Percentiles rank a stretch among this genome's conserved stretches.
Evolutionary conservation across 805 yeast species (phyloP).

Genomic region (Sugiyamaella boreocaroliniensis): DNA sequence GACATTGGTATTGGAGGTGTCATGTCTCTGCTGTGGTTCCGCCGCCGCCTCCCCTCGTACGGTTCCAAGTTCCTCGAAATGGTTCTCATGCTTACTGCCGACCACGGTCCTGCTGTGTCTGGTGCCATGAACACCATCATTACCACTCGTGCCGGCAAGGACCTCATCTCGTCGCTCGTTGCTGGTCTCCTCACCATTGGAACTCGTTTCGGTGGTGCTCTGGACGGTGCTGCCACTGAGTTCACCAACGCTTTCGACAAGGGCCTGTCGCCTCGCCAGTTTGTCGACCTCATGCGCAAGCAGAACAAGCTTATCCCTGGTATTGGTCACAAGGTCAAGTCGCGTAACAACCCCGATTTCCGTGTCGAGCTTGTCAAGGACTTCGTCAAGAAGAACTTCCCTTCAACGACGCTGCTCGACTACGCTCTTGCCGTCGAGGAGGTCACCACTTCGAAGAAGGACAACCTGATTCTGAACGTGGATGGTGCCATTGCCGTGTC

Average conservation of each 20-base stretch:
- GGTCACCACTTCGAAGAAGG: slow-evolving; percentile 45
- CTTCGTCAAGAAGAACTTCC: slow-evolving; percentile 40
- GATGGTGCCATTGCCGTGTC: slow-evolving; percentile 43
- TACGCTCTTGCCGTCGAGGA: slow-evolving; percentile 44
- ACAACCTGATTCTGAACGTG: slow-evolving; percentile 39
- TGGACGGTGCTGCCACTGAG: slow-evolving; percentile 42
- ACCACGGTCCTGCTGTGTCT: slow-evolving; percentile 43
- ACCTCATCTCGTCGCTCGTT: slow-evolving; percentile 40
- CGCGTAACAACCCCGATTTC: slow-evolving; percentile 43
- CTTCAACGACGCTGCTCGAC: slow-evolving; percentile 36
- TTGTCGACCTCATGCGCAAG: slow-evolving; percentile 41
- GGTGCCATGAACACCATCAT: slow-evolving; percentile 45
- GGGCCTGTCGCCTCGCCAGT: slow-evolving; percentile 41
- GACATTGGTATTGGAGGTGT: slow-evolving; percentile 44
- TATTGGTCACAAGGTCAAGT: slow-evolving; percentile 42
- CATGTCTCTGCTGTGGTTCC: slow-evolving; percentile 42
- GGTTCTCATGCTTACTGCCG: slow-evolving; percentile 46
- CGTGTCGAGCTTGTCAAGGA: slow-evolving; percentile 44
- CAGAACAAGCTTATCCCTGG: slow-evolving; percentile 44
- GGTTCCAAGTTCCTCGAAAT: slow-evolving; percentile 41
- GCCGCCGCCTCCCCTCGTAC: slow-evolving; percentile 38
- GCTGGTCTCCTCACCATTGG: slow-evolving; percentile 41
- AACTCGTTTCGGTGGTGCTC: slow-evolving; percentile 42
- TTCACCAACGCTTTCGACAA: slow-evolving; percentile 39
- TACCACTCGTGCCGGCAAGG: slow-evolving; percentile 44